Evolutionary conservation across 768 basidiomycete species (phyloP), one percentile per base, ranked within the genome.

Genomic region (Harrya chromipes): DNA sequence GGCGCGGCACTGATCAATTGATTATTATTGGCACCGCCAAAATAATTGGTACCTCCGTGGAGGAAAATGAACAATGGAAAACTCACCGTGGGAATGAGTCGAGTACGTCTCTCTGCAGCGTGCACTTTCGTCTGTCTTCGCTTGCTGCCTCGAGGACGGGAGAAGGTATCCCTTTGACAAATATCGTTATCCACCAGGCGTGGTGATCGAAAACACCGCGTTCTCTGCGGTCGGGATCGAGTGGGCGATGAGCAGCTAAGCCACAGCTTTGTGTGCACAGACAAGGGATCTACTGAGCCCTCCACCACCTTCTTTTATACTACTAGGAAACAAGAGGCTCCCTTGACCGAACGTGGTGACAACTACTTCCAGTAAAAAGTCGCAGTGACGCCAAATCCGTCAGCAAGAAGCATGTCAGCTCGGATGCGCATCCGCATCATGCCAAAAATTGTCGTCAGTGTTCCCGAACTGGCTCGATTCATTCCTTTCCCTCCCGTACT

Each of bases 61-160:
- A n/a, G n/a, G n/a, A n/a, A n/a, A 67, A 60, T 54, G 60, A 55
- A 67, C 57, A 65, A 60, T 56, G 58, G 55, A 62, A 62, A 65
- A 64, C 66, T 64, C 53, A 66, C 66, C 66, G 64, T 66, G 64
- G 37, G 61, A 67, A 56, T 4, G 17, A 31, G 2, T 20, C 37
- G 8, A 53, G 49, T 59, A 53, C 43, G 45, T 42, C 51, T 50
- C 57, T 49, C 50, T 55, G 46, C 49, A 37, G 53, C 50, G 46
- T 55, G 54, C 53, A 40, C 50, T 47, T 14, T 14, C 48, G 45
- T 53, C 56, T 58, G 61, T 50, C 40, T 52, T 69, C 65, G 65
- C 65, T 67, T 69, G 56, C 37, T 48, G 49, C 65, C 65, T 67
- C 63, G 67, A 67, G 65, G 65, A 62, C 60, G 56, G 59, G 45